Percentiles rank a stretch among this genome's conserved stretches.
These are phyloP conservation scores for Aquilaria agallochum DNA, from an alignment of 441 rosid genomes.

Conservation along the genomic window DNA sequence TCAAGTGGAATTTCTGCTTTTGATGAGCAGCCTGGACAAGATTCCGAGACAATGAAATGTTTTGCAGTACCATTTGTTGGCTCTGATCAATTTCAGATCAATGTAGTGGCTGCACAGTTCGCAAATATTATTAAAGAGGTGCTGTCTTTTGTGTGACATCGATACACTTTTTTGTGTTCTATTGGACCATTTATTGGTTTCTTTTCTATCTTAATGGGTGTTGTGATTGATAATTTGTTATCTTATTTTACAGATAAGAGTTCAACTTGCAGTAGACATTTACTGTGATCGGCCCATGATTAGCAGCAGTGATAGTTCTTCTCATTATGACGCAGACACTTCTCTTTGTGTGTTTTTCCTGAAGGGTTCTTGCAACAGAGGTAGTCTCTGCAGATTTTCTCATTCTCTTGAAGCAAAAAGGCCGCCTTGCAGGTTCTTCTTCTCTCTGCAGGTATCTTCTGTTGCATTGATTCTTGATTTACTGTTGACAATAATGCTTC, in stretches of 20 bases:
- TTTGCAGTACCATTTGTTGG: conserved; percentile 66
- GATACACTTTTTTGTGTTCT: conserved; percentile 10
- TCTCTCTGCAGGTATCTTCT: conserved; percentile 60
- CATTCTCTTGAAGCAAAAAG: conserved; percentile 59
- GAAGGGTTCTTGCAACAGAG: conserved; percentile 73
- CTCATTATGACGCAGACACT: conserved; percentile 23
- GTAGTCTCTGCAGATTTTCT: conserved; percentile 62
- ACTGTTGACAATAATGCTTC: neutral
- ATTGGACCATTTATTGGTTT: conserved; percentile 16
- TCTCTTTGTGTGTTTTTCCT: conserved; percentile 59
- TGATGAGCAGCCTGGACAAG: conserved; percentile 34
- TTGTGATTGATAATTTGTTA: conserved; percentile 13
- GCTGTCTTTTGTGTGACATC: conserved; percentile 12
- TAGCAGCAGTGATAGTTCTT: conserved; percentile 20
- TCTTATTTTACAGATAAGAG: conserved; percentile 49
- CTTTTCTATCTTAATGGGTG: conserved; percentile 22
- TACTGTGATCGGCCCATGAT: conserved; percentile 23
- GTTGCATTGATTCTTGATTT: conserved; percentile 11
- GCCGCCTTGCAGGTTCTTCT: conserved; percentile 66
- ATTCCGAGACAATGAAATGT: conserved; percentile 48
- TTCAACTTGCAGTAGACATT: conserved; percentile 26
- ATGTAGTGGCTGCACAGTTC: conserved; percentile 42
- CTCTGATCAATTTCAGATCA: conserved; percentile 49
- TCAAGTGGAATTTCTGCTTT: conserved; percentile 26
- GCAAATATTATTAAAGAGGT: conserved; percentile 67